Percentiles rank a stretch among this genome's conserved stretches.
Evolutionary conservation across 345 rosid genomes (phyloP).

Genomic region (Corchorus capsularis): DNA sequence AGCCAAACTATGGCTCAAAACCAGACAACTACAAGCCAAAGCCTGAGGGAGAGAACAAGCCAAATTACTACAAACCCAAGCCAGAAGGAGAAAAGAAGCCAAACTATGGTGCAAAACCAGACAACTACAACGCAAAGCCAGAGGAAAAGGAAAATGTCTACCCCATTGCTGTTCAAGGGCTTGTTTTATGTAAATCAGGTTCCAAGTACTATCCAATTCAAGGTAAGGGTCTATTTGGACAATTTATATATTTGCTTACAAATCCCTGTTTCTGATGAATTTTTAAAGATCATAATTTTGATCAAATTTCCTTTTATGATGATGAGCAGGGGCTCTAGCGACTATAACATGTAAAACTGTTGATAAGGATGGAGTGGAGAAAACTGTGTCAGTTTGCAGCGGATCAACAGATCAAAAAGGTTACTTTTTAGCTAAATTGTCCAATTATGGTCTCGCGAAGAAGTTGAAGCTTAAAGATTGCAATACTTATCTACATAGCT

Average conservation of each 20-base stretch:
- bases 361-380: constrained; percentile 55
- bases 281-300: background rate
- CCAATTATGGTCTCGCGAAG: constrained; percentile 38
- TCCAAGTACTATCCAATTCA: background rate
- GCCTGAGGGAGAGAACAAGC: background rate
- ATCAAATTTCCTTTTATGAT: background rate
- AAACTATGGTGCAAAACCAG: background rate
- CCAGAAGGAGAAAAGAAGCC: background rate
- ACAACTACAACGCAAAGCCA: background rate
- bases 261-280: background rate
- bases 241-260: background rate
- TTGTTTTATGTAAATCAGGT: constrained; percentile 9
- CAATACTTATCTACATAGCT: constrained; percentile 53
- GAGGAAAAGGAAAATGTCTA: background rate
- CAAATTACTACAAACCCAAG: background rate
- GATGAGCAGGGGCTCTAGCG: constrained; percentile 52
- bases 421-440: constrained; percentile 55
- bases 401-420: constrained; percentile 55
- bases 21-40: background rate
- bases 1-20: background rate
- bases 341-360: constrained; percentile 54
- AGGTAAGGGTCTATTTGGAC: background rate
- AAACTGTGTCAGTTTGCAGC: constrained; percentile 53
- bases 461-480: constrained; percentile 47
- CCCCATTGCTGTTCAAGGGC: constrained; percentile 6